Base-by-base conservation (phyloP, 176 grass and related monocot species). In the Hyparrhenia diplandra region DNA sequence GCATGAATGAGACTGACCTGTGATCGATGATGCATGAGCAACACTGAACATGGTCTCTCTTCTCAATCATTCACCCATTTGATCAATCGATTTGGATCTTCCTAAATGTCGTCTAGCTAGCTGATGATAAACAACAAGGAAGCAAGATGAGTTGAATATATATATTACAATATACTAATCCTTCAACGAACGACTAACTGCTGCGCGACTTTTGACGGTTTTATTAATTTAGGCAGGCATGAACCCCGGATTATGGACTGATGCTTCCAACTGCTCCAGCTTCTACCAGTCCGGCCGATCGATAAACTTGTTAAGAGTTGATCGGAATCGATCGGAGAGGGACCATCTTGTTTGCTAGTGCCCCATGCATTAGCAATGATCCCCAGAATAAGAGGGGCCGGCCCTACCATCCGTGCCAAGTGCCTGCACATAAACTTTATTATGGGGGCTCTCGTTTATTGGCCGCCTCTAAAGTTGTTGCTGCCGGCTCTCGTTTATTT, bases 371-470 rank as follows among this genome's bases (percentile, higher is more conserved):
- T 57, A 23, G 52, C 52, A 57, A 21, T 31, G 25, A 66, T 80
- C 76, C 67, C 32, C 43, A 32, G 49, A 81, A 39, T 69, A 69
- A 30, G 40, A 30, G 8, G 73, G 36, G 36, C 6, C 34, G 34
- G 72, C 67, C 86, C 80, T 88, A 83, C 74, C 86, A 73, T 57
- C 74, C 80, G 80, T 88, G 86, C 18, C 73, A 66, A 88, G 42
- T 77, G 80, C 85, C 41, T 70, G 73, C 79, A 80, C 58, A 67
- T 45, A 60, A 86, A 59, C 68, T 28, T 10, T 68, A 60, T 74
- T 58, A 58, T 86, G 36, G n/a, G n/a, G n/a, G n/a, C n/a, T n/a
- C n/a, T n/a, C n/a, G n/a, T n/a, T n/a, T n/a, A n/a, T n/a, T 80
- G 59, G 59, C 59, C 84, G 59, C 71, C 81, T 57, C 46, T 59